These are phyloP conservation scores for Daphne laureola DNA, from an alignment of 441 rosid species.

Conservation along the genomic window DNA sequence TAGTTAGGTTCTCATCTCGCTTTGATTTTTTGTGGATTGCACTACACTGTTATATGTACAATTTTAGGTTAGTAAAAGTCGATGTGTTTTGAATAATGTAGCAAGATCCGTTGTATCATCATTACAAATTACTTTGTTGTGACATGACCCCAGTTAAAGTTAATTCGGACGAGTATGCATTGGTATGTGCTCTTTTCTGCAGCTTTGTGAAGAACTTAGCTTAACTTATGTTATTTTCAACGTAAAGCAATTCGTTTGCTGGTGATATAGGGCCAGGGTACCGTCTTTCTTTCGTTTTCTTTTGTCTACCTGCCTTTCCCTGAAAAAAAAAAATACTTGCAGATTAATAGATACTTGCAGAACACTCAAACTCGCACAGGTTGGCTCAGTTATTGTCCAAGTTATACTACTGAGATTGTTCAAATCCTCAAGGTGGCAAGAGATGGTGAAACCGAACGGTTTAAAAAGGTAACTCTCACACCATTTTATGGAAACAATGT, in stretches of 20 bases:
- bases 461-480: constrained; percentile 39
- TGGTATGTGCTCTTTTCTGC: constrained; percentile 32
- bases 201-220: not conserved
- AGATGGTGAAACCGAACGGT: constrained; percentile 53
- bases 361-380: constrained; percentile 86
- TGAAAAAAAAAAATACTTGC: not conserved
- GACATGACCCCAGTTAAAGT: constrained; percentile 54
- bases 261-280: too few relatives aligned
- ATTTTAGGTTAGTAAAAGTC: too few relatives aligned
- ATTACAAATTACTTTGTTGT: constrained; percentile 62
- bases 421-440: constrained; percentile 62
- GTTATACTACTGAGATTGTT: constrained; percentile 53
- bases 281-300: not conserved
- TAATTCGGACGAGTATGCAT: constrained; percentile 54
- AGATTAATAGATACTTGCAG: constrained; percentile 67
- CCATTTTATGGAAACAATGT: too few relatives aligned
- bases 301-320: not conserved
- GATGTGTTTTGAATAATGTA: constrained; percentile 11
- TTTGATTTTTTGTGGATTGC: too few relatives aligned
- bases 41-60: too few relatives aligned
- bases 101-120: constrained; percentile 74
- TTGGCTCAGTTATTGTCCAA: constrained; percentile 38
- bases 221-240: too few relatives aligned
- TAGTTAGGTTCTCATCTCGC: not conserved
- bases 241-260: too few relatives aligned